Percentiles rank a stretch among this genome's conserved stretches.
Conservation (phyloP, 768 basidiomycete genomes). For the Serendipita sp. region DNA sequence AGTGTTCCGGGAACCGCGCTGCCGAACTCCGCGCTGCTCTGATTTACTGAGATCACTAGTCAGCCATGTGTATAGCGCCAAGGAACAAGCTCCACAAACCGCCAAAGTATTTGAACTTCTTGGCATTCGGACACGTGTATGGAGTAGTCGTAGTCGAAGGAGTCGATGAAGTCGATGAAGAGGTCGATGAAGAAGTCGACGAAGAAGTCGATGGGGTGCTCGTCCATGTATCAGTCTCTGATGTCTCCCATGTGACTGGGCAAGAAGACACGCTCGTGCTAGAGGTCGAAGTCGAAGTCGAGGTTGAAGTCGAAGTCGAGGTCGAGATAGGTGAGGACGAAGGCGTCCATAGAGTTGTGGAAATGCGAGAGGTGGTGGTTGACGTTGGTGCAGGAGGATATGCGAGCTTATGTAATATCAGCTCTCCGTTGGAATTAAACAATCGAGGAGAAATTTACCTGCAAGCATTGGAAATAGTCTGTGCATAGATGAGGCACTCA, state of each 20-base stretch:
- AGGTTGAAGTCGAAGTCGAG: too few species aligned
- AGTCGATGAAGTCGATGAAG: not conserved
- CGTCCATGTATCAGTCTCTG: too few species aligned
- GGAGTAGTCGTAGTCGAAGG: not conserved
- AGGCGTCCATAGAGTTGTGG: not conserved
- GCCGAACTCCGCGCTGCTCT: slow-evolving; percentile 23
- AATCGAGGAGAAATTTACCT: not conserved
- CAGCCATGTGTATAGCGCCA: not conserved
- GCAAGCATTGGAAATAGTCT: not conserved
- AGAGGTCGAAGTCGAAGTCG: too few species aligned
- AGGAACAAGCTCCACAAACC: slow-evolving; percentile 1
- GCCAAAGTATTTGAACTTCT: slow-evolving; percentile 49
- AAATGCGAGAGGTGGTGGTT: too few species aligned
- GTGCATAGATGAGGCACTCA: not conserved
- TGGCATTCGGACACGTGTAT: slow-evolving; percentile 20
- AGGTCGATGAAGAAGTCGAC: slow-evolving; percentile 13
- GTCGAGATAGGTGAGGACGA: not conserved
- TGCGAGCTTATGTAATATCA: too few species aligned
- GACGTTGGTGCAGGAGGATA: too few species aligned
- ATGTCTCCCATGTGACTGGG: too few species aligned
- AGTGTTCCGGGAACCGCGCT: slow-evolving; percentile 41
- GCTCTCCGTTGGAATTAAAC: not conserved
- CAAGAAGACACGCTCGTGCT: too few species aligned
- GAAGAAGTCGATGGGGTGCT: slow-evolving; percentile 13
- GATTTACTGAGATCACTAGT: slow-evolving; percentile 28